phyloP scores from a whole-genome alignment of 352 stramenopile genomes.

The Phytophthora niederhauseri region DNA sequence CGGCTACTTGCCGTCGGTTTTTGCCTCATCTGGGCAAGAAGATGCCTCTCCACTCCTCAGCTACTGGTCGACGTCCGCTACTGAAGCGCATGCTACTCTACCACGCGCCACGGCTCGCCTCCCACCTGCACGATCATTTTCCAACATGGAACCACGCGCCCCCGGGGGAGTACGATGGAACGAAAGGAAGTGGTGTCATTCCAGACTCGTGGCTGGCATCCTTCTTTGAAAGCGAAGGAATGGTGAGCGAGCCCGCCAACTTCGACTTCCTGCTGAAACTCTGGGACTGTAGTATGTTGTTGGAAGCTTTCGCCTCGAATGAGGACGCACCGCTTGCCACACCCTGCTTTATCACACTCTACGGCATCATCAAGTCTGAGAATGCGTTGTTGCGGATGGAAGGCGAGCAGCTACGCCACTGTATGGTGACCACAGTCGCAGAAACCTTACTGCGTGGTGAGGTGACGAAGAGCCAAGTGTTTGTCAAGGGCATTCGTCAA shows the following conservation, averaged over 20 bases:
- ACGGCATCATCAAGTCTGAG: slow-evolving; percentile 56
- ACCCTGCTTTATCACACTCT: slow-evolving; percentile 47
- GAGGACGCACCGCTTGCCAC: slow-evolving; percentile 24
- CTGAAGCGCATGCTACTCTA: slow-evolving; percentile 83
- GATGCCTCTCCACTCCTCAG: slow-evolving; percentile 29
- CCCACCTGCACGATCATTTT: slow-evolving; percentile 80
- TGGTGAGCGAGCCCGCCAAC: slow-evolving; percentile 31
- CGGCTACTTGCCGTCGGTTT: slow-evolving; percentile 49
- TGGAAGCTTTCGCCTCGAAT: slow-evolving; percentile 36
- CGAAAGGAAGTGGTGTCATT: slow-evolving; percentile 39
- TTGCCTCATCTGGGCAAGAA: slow-evolving; percentile 61
- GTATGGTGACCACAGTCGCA: slow-evolving; percentile 64
- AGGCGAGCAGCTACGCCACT: slow-evolving; percentile 70
- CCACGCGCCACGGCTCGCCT: slow-evolving; percentile 65
- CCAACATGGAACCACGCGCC: slow-evolving; percentile 59
- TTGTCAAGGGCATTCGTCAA: slow-evolving; percentile 49
- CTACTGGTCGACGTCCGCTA: slow-evolving; percentile 45
- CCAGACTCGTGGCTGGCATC: slow-evolving; percentile 77
- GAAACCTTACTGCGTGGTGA: slow-evolving; percentile 50
- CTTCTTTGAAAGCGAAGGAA: slow-evolving; percentile 68
- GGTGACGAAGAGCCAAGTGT: slow-evolving; percentile 25
- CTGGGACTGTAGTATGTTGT: slow-evolving; percentile 74
- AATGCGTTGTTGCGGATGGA: slow-evolving; percentile 78
- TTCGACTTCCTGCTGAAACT: slow-evolving; percentile 69
- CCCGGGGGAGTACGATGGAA: slow-evolving; percentile 27